Evolutionary conservation across 2,329 filamentous ascomycete genomes (phyloP), one percentile per base, ranked within the genome.

Genomic region (Colletotrichum liriopes): DNA sequence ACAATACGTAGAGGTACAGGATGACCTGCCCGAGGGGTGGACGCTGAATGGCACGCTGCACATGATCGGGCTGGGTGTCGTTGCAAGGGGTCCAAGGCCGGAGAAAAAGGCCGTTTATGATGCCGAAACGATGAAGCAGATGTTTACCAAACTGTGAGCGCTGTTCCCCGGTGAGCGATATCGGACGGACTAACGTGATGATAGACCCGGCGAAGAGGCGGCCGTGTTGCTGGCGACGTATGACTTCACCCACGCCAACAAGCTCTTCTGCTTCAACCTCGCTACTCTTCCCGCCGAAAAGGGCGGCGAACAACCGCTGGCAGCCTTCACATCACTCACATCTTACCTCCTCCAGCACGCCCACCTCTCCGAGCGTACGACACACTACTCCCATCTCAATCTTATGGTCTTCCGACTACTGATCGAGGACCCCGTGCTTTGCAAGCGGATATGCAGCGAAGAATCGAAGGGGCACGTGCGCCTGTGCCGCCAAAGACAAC

Each of bases 291-390:
- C 88, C 7, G 82, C 91, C 1, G 90, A 91, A 60, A 92, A 92
- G 76, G 89, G 87, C 52, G 86, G 90, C 60, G 92, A 96, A 77
- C 89, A 92, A 1, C 93, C 95, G 0, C 92, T 99, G 74, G 91
- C 93, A 58, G 92, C 90, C 76, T 97, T 96, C 79, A 85, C 98
- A 37, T 98, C 96, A 0, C 86, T 98, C 54, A 93, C 94, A 4
- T 98, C 96, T 3, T 99, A 99, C 82, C 88, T 98, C 41, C 89
- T 97, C 60, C 95, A 98, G 77, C 96, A 99, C 82, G 95, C 96
- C 2, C 93, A 98, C 81, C 90, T 96, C 26, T 97, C 94, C 4
- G 81, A 87, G 39, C 90, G 96, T 74, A 91, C 94, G 16, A 90
- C 94, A 0, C 88, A 94, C 73, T 99, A 99, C 81, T 92, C 94